A percentile compares a stretch with the other conserved stretches of the same genome.
These are phyloP conservation scores for Dictyostelium brefeldianum DNA, from an alignment of 78 protist species.

Conservation along the genomic window DNA sequence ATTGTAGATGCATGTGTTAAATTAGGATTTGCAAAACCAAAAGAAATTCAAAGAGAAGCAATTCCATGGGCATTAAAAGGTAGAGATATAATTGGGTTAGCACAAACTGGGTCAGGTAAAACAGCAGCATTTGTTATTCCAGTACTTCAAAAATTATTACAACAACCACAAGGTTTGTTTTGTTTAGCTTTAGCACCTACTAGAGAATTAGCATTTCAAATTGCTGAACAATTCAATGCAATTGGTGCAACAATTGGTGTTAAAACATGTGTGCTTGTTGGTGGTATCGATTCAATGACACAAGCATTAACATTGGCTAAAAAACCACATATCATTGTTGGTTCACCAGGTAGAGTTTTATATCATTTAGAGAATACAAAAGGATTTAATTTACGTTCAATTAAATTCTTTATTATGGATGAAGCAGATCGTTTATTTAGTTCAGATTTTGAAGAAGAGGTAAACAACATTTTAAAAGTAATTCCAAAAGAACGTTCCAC, in stretches of 20 bases:
- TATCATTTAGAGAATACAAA: slow-evolving; percentile 96
- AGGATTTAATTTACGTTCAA: slow-evolving; percentile 91
- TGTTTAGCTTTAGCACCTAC: slow-evolving; percentile 91
- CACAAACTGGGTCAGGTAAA: slow-evolving; percentile 99
- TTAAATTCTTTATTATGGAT: slow-evolving; percentile 95
- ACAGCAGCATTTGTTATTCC: slow-evolving; percentile 98
- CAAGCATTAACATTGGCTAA: slow-evolving; percentile 93
- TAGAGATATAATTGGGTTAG: slow-evolving; percentile 95
- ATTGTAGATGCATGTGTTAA: slow-evolving; percentile 82
- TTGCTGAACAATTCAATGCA: slow-evolving; percentile 94
- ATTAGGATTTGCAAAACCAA: slow-evolving; percentile 85
- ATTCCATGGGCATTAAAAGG: slow-evolving; percentile 93
- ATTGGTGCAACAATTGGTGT: slow-evolving; percentile 95
- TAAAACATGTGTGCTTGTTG: slow-evolving; percentile 85
- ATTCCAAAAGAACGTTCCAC: slow-evolving; percentile 91
- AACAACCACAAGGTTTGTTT: slow-evolving; percentile 72
- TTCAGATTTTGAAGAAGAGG: slow-evolving; percentile 97
- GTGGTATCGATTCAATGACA: slow-evolving; percentile 59
- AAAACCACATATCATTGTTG: slow-evolving; percentile 98
- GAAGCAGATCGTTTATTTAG: slow-evolving; percentile 98
- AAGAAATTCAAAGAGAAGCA: slow-evolving; percentile 90
- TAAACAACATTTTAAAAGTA: slow-evolving; percentile 78
- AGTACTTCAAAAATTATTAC: slow-evolving; percentile 89
- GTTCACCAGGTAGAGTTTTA: slow-evolving; percentile 98
- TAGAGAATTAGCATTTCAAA: slow-evolving; percentile 98